Evolutionary conservation across 768 basidiomycete genomes (phyloP).

Genomic region (Lactarius psammicola): DNA sequence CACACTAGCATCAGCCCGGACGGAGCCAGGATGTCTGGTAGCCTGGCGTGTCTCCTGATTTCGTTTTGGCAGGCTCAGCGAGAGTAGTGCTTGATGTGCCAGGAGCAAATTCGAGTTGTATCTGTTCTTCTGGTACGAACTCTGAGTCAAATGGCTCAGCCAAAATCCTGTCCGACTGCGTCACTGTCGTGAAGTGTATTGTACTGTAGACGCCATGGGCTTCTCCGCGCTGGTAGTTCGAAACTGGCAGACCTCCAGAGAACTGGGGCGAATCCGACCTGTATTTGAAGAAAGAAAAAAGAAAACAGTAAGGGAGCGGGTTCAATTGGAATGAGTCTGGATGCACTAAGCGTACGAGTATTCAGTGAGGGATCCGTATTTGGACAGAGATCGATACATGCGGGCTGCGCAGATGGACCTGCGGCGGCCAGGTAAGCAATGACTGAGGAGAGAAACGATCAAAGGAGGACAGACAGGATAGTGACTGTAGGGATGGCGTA

Average conservation of each 20-base stretch:
- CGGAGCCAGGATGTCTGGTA: too few relatives aligned
- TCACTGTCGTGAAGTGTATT: neutral
- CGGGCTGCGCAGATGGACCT: slow-evolving; percentile 13
- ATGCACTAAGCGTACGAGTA: slow-evolving; percentile 8
- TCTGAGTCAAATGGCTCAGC: neutral
- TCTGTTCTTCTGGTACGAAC: neutral
- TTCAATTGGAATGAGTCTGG: too few relatives aligned
- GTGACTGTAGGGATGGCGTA: neutral
- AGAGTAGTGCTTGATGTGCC: neutral
- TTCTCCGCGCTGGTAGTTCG: neutral
- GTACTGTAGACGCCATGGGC: neutral
- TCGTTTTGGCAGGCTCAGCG: neutral
- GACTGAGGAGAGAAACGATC: too few relatives aligned
- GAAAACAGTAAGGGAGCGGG: too few relatives aligned
- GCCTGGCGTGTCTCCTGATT: neutral
- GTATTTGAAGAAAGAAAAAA: neutral
- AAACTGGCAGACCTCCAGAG: neutral
- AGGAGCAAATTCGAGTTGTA: neutral
- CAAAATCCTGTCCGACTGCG: neutral
- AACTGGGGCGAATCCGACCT: neutral
- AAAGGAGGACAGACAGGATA: neutral
- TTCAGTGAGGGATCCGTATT: slow-evolving; percentile 14
- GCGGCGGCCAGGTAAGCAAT: neutral
- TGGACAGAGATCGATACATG: too few relatives aligned
- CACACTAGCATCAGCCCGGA: too few relatives aligned